Evolutionary conservation across 495 filamentous ascomycete genomes (phyloP).

Genomic region (Pyronema omphalodes): DNA sequence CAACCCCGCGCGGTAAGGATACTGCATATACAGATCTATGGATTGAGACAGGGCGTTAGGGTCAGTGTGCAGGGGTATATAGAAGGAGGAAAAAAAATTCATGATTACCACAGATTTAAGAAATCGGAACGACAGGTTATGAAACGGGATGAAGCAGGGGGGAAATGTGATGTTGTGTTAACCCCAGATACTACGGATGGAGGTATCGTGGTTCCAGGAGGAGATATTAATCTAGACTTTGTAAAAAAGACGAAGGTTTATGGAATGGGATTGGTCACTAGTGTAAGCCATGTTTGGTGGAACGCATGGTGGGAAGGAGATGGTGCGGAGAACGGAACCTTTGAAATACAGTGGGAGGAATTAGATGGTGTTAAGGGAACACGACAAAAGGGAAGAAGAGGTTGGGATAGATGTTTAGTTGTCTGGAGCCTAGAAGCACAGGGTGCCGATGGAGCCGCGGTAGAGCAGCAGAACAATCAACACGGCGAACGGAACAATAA

Average conservation of each 20-base stretch:
- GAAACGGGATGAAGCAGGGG: conserved; percentile 34
- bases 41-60: conserved; percentile 71
- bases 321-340: conserved; percentile 34
- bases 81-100: conserved; percentile 72
- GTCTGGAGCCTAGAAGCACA: conserved; percentile 40
- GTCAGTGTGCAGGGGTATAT: conserved; percentile 69
- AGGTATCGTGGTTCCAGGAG: conserved; percentile 47
- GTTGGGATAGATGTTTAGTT: conserved; percentile 68
- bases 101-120: conserved; percentile 63
- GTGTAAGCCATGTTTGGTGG: conserved; percentile 91
- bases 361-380: conserved; percentile 69
- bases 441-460: not conserved
- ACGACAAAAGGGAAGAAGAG: conserved; percentile 55
- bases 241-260: conserved; percentile 65
- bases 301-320: conserved; percentile 82
- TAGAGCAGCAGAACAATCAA: too few relatives aligned
- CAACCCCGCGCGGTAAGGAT: conserved; percentile 71
- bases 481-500: too few relatives aligned
- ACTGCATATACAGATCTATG: conserved; percentile 77
- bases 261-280: conserved; percentile 74
- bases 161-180: conserved; percentile 33
- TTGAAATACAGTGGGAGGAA: conserved; percentile 45
- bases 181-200: conserved; percentile 54
- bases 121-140: conserved; percentile 56
- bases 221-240: conserved; percentile 77